These are phyloP conservation scores for Endocarpon pusillum DNA, from an alignment of 495 filamentous ascomycete species.

Conservation along the genomic window DNA sequence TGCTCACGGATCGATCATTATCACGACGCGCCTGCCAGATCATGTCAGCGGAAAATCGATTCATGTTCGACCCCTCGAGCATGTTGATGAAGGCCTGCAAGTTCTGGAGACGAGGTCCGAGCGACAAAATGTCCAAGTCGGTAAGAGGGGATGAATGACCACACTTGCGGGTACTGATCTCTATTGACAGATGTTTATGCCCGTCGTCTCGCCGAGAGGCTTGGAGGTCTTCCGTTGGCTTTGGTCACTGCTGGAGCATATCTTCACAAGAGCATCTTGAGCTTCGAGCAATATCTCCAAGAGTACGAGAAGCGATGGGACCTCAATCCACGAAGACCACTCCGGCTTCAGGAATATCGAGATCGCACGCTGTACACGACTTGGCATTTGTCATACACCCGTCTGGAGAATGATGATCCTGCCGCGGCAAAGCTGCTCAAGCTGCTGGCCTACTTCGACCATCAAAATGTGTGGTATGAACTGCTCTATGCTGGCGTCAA, in stretches of 20 bases:
- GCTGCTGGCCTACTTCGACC: conserved; percentile 19
- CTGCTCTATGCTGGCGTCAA: no score
- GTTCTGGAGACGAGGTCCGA: conserved; percentile 3
- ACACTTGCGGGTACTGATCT: background rate
- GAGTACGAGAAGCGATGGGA: conserved; percentile 19
- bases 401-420: conserved; percentile 12
- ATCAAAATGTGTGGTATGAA: conserved; percentile 14
- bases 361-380: conserved; percentile 6
- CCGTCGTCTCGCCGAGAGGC: conserved; percentile 1
- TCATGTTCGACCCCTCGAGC: conserved; percentile 2
- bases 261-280: conserved; percentile 10
- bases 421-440: conserved; percentile 17
- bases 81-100: conserved; percentile 2
- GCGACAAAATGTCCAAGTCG: no score
- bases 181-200: conserved; percentile 3
- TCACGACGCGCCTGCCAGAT: conserved; percentile 18
- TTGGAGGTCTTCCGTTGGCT: conserved; percentile 19
- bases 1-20: conserved; percentile 23
- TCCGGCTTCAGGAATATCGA: conserved; percentile 10
- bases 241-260: conserved; percentile 18
- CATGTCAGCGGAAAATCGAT: conserved; percentile 2
- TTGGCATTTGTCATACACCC: conserved; percentile 17
- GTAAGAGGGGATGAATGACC: background rate
- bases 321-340: conserved; percentile 3
- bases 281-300: conserved; percentile 11